Percentiles rank a stretch among this genome's conserved stretches.
Conservation (phyloP, 192 early-diverging fungal species). For the Coemansia sp. region DNA sequence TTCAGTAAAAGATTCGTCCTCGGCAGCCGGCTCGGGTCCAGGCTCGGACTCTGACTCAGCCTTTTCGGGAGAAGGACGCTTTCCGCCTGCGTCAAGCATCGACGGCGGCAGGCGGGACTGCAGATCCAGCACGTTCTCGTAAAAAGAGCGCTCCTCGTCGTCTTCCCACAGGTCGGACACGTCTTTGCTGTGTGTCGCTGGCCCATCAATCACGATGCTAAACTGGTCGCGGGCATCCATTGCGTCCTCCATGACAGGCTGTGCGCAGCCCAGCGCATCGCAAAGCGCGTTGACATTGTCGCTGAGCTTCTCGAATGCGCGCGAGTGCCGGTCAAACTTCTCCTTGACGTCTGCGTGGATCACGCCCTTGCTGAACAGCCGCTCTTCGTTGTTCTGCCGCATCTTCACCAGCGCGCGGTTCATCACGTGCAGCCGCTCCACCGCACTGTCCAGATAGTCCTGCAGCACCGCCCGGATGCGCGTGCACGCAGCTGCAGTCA, state of each 20-base stretch:
- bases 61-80: not conserved
- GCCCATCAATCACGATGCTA: slow-evolving; percentile 42
- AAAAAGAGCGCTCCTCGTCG: slow-evolving; percentile 88
- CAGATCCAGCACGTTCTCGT: slow-evolving; percentile 83
- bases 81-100: slow-evolving; percentile 59
- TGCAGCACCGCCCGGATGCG: slow-evolving; percentile 23
- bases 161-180: slow-evolving; percentile 77
- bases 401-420: slow-evolving; percentile 65
- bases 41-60: not conserved
- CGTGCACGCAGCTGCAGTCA: slow-evolving; percentile 20
- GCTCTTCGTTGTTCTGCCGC: slow-evolving; percentile 75
- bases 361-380: slow-evolving; percentile 73
- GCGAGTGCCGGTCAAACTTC: slow-evolving; percentile 24
- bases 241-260: slow-evolving; percentile 78
- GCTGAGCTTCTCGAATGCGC: slow-evolving; percentile 26
- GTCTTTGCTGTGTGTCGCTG: slow-evolving; percentile 5
- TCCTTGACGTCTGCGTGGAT: slow-evolving; percentile 38
- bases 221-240: slow-evolving; percentile 43
- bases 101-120: slow-evolving; percentile 77
- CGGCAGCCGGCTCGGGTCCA: not conserved
- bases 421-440: slow-evolving; percentile 33
- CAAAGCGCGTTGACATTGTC: slow-evolving; percentile 57
- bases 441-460: slow-evolving; percentile 41
- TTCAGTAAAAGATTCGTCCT: not conserved
- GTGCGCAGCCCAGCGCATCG: slow-evolving; percentile 66